phyloP scores from a whole-genome alignment of 106 monocot genomes.

The Dendrobium catenatum region DNA sequence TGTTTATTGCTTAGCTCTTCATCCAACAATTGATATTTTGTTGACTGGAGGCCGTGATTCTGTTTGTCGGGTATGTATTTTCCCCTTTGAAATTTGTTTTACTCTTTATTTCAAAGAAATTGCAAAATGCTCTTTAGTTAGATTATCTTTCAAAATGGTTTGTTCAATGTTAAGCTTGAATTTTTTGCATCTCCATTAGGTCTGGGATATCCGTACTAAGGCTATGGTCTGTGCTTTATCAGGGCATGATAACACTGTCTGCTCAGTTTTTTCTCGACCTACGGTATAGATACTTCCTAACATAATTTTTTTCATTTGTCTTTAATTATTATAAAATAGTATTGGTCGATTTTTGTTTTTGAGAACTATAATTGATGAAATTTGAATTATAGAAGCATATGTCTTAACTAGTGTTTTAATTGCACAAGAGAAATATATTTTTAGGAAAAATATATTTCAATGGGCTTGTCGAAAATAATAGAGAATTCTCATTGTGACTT shows the following conservation, averaged over 20 bases:
- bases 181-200: slow-evolving; percentile 31
- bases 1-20: slow-evolving; percentile 93
- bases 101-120: neutral
- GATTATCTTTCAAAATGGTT: slow-evolving; percentile 2
- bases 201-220: slow-evolving; percentile 96
- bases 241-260: slow-evolving; percentile 96
- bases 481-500: no score
- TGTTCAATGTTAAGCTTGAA: neutral
- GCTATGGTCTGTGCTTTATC: slow-evolving; percentile 97
- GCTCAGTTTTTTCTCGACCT: slow-evolving; percentile 95
- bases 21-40: slow-evolving; percentile 91
- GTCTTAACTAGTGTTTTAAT: neutral
- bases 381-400: neutral
- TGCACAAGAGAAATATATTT: neutral
- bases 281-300: slow-evolving; percentile 46
- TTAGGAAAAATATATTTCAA: neutral
- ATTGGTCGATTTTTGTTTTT: neutral
- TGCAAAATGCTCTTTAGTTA: neutral
- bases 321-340: neutral
- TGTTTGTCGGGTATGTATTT: slow-evolving; percentile 77
- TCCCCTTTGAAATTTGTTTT: neutral
- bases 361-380: neutral
- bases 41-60: slow-evolving; percentile 99
- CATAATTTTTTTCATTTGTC: neutral
- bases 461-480: no score